A percentile compares a stretch with the other conserved stretches of the same genome.
Evolutionary conservation across 2,329 filamentous ascomycete species (phyloP).

Genomic region (Passalora sequoiae): DNA sequence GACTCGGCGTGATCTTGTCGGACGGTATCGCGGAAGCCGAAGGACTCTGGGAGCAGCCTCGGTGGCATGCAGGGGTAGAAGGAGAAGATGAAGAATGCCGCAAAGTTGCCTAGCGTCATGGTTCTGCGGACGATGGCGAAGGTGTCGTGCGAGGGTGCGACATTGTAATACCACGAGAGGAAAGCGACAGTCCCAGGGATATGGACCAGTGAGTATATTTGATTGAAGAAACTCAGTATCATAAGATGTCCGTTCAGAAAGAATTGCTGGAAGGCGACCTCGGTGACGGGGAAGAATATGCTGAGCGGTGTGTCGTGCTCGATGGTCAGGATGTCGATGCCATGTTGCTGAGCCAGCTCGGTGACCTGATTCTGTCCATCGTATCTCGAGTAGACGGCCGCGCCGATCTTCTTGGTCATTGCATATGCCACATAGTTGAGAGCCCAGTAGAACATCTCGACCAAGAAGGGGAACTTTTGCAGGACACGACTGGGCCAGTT

Average conservation of each 20-base stretch:
- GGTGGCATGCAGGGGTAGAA: conserved; percentile 52
- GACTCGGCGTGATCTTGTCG: conserved; percentile 44
- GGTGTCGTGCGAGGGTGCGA: conserved; percentile 47
- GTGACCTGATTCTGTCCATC: conserved; percentile 47
- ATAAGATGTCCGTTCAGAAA: conserved; percentile 52
- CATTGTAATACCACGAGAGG: conserved; percentile 54
- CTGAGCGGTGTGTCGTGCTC: conserved; percentile 49
- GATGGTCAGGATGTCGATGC: conserved; percentile 51
- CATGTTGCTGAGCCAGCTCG: conserved; percentile 53
- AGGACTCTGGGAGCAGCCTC: conserved; percentile 42
- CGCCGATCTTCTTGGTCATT: conserved; percentile 41
- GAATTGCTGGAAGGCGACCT: conserved; percentile 52
- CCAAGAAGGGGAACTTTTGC: conserved; percentile 63
- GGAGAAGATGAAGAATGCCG: conserved; percentile 50
- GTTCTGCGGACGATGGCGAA: conserved; percentile 43
- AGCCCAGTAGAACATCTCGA: conserved; percentile 71
- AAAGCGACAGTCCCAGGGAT: conserved; percentile 46
- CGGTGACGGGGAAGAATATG: conserved; percentile 50
- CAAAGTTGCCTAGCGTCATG: conserved; percentile 50
- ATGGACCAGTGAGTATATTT: conserved; percentile 56
- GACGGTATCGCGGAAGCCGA: conserved; percentile 45
- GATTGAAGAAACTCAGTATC: conserved; percentile 53
- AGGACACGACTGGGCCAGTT: conserved; percentile 58
- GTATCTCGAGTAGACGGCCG: conserved; percentile 24
- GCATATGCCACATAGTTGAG: conserved; percentile 62